Percentiles rank a stretch among this genome's conserved stretches.
Conservation (phyloP, 2,329 filamentous ascomycete genomes). For the Myriosclerotinia curreyana region DNA sequence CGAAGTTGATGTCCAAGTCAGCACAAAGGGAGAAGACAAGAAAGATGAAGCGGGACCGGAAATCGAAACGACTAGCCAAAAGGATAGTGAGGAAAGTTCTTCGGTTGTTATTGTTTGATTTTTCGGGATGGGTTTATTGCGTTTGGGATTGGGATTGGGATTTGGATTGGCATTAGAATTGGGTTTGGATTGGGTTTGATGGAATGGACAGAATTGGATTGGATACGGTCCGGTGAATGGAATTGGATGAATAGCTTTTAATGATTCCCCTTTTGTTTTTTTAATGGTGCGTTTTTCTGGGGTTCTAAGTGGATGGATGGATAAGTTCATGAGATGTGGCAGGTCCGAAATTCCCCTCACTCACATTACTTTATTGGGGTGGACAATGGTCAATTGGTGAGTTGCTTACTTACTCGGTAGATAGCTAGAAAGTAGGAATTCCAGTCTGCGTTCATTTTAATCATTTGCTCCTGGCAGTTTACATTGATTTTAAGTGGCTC, state of each 20-base stretch:
- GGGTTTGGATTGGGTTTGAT: neutral
- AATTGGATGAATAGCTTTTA: neutral
- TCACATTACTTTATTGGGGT: neutral
- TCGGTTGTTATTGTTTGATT: slow-evolving; percentile 13
- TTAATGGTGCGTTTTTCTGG: neutral
- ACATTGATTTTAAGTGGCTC: neutral
- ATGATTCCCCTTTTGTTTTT: neutral
- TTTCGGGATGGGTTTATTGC: neutral
- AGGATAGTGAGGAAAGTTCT: slow-evolving; percentile 15
- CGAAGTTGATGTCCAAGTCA: neutral
- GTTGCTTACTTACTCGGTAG: neutral
- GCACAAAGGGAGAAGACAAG: neutral
- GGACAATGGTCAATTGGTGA: neutral
- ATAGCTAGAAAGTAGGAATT: neutral
- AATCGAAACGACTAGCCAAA: neutral
- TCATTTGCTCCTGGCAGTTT: neutral
- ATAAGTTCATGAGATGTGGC: neutral
- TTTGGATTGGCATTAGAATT: neutral
- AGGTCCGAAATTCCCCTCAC: neutral
- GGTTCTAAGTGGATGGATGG: neutral
- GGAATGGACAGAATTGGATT: neutral
- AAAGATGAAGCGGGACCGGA: neutral
- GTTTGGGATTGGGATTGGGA: neutral
- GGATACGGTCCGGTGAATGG: neutral
- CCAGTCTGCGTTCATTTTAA: neutral